Percentiles rank a stretch among this genome's conserved stretches.
These are phyloP conservation scores for Whalleya microplaca DNA, from an alignment of 2,329 filamentous ascomycete genomes.

Conservation along the genomic window DNA sequence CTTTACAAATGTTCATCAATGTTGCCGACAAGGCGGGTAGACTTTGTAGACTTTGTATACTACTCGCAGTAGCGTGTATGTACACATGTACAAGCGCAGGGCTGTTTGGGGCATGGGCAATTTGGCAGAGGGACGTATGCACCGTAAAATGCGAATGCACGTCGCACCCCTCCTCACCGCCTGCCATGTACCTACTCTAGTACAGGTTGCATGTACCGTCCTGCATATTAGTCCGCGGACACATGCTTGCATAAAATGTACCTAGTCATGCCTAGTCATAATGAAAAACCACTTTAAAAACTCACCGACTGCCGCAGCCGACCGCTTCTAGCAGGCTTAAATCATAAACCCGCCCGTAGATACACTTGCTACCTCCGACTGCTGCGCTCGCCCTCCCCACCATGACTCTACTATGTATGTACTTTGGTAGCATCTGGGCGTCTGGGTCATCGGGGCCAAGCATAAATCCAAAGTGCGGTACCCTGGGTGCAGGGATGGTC, in stretches of 20 bases:
- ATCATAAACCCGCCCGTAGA: slow-evolving; percentile 31
- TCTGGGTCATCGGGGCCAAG: slow-evolving; percentile 34
- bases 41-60: too few species aligned
- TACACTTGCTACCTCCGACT: slow-evolving; percentile 16
- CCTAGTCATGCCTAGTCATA: slow-evolving; percentile 2
- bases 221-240: background rate
- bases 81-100: background rate
- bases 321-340: slow-evolving; percentile 26
- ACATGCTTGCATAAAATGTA: slow-evolving; percentile 21
- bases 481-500: slow-evolving; percentile 18
- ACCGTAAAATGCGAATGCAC: too few species aligned
- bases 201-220: background rate
- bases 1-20: too few species aligned
- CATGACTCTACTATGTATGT: background rate
- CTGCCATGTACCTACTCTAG: background rate
- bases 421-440: background rate
- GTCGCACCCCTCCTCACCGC: background rate
- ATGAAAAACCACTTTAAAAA: too few species aligned
- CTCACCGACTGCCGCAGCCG: slow-evolving; percentile 19
- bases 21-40: background rate
- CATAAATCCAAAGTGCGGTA: slow-evolving; percentile 17
- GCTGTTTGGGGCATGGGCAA: background rate
- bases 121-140: too few species aligned
- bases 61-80: too few species aligned
- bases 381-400: slow-evolving; percentile 2